These are phyloP conservation scores for Roridomyces roridus DNA, from an alignment of 768 basidiomycete species.

Conservation along the genomic window DNA sequence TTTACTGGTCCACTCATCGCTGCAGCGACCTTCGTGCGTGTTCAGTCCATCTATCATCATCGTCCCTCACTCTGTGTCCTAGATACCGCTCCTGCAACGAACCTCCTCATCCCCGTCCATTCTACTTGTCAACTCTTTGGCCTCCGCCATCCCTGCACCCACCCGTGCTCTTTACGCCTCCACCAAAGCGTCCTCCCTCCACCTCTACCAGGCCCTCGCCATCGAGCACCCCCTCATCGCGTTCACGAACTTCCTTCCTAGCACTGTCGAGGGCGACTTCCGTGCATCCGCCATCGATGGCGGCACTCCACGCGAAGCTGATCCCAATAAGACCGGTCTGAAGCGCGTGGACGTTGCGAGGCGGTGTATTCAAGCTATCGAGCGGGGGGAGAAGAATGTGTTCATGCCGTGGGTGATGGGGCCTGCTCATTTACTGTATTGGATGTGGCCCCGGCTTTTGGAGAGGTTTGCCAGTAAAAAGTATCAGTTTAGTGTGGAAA, in stretches of 20 bases:
- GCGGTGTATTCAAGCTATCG: constrained; percentile 65
- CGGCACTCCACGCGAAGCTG: constrained; percentile 48
- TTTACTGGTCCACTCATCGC: constrained; percentile 73
- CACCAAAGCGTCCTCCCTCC: constrained; percentile 80
- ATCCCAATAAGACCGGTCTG: constrained; percentile 65
- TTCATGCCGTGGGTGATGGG: constrained; percentile 60
- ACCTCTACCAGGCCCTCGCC: constrained; percentile 79
- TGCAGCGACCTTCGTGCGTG: constrained; percentile 73
- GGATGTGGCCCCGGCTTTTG: constrained; percentile 64
- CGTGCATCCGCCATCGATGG: constrained; percentile 80
- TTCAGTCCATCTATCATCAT: neutral
- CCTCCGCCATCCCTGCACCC: constrained; percentile 82
- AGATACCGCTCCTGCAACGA: constrained; percentile 79
- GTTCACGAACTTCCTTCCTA: constrained; percentile 69
- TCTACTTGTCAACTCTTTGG: constrained; percentile 80
- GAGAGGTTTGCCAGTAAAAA: constrained; percentile 65
- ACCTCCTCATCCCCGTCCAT: constrained; percentile 75
- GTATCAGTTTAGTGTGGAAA: no score
- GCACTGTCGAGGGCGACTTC: constrained; percentile 79
- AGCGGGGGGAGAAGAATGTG: constrained; percentile 59
- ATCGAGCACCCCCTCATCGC: constrained; percentile 78
- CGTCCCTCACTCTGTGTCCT: neutral
- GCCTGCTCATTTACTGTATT: constrained; percentile 63
- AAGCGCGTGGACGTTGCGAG: constrained; percentile 65
- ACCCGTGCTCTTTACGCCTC: constrained; percentile 85